Percentiles rank a stretch among this genome's conserved stretches.
Evolutionary conservation across 352 stramenopile species (phyloP).

Genomic region (Phytophthora capsici): DNA sequence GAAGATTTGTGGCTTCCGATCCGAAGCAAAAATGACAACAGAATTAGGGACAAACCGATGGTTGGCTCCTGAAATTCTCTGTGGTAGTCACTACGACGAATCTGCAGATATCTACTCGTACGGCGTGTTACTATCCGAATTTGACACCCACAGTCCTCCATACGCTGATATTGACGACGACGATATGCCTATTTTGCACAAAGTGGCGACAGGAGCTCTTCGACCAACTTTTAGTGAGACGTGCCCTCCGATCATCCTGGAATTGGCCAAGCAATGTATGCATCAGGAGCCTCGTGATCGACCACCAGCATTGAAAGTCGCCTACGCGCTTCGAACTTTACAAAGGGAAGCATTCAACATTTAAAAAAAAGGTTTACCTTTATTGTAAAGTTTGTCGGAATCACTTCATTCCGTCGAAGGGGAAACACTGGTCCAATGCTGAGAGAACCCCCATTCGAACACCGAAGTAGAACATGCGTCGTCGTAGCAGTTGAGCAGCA

Average conservation of each 20-base stretch:
- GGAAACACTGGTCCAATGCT: conserved; percentile 40
- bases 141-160: conserved; percentile 58
- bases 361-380: not conserved
- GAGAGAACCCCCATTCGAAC: conserved; percentile 37
- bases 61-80: conserved; percentile 68
- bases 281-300: conserved; percentile 26
- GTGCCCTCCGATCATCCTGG: conserved; percentile 25
- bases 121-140: conserved; percentile 63
- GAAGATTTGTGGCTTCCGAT: conserved; percentile 35
- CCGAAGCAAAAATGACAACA: conserved; percentile 27
- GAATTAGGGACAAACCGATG: conserved; percentile 61
- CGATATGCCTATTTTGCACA: conserved; percentile 46
- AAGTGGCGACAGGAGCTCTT: conserved; percentile 35
- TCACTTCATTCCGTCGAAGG: conserved; percentile 35
- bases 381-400: too few species aligned
- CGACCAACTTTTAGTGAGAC: conserved; percentile 30
- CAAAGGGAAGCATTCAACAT: conserved; percentile 25
- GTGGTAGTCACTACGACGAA: conserved; percentile 53
- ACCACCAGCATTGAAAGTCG: conserved; percentile 24
- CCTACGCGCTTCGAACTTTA: conserved; percentile 16
- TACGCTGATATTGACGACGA: conserved; percentile 35
- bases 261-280: conserved; percentile 38
- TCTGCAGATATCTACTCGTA: conserved; percentile 61
- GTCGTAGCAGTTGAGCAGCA: conserved; percentile 34
- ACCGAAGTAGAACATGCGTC: conserved; percentile 52